Conservation (phyloP, 2,329 filamentous ascomycete species). For the Didymella pinodella region DNA sequence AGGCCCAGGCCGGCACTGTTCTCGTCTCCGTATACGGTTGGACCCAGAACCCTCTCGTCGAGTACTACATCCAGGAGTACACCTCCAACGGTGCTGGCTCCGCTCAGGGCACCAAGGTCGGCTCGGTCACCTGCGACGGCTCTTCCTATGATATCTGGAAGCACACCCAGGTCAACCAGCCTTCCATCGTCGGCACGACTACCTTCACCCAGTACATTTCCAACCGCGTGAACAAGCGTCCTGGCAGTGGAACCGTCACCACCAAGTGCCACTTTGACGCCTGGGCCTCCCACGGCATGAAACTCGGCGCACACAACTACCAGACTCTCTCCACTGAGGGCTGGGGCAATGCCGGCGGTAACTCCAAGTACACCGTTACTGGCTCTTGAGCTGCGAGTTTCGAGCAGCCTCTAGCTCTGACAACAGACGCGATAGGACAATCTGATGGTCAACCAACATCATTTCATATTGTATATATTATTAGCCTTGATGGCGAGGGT, state of each 20-base stretch:
- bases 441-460: background rate
- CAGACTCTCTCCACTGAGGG: conserved; percentile 42
- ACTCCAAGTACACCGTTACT: conserved; percentile 39
- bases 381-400: conserved; percentile 18
- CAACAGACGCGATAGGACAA: background rate
- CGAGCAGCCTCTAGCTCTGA: background rate
- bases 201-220: conserved; percentile 62
- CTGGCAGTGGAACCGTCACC: conserved; percentile 41
- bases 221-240: conserved; percentile 38
- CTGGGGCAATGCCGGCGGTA: conserved; percentile 41
- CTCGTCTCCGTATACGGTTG: conserved; percentile 61
- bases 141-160: conserved; percentile 44
- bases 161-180: conserved; percentile 51
- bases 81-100: conserved; percentile 53
- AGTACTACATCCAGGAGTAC: conserved; percentile 61
- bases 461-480: background rate
- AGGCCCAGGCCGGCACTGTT: conserved; percentile 35
- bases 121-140: conserved; percentile 41
- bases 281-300: conserved; percentile 38
- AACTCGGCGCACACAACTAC: conserved; percentile 40
- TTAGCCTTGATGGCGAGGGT: background rate
- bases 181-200: conserved; percentile 57
- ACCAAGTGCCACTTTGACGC: conserved; percentile 45
- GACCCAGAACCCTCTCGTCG: conserved; percentile 58
- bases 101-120: conserved; percentile 40